Base-by-base conservation (phyloP, 306 rosid genomes). In the Cajanus cajan region DNA sequence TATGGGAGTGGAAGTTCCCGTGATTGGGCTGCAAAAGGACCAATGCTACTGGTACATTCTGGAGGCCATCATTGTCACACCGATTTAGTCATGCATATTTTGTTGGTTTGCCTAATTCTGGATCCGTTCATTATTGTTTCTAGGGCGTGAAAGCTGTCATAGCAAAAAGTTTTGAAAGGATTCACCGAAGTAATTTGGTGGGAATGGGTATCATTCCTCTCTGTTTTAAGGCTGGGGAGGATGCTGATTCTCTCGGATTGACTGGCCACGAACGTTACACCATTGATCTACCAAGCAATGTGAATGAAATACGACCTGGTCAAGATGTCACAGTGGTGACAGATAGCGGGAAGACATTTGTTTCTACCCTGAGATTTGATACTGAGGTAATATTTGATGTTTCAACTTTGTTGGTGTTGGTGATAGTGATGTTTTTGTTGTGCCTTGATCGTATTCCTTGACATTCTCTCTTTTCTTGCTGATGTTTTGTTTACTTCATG, bases 11-110 rank as follows among this genome's bases (percentile, higher is more conserved):
- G 98, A 86, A 94, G 97, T 79, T 94, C 98, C 21, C 96, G 97
- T 33, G 98, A 94, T 83, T 94, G 97, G 97, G 98, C 97, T 83
- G 97, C 97, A 50, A 94, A 94, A 87, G 97, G 97, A 33, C 97
- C 97, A 74, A 92, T 80, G 97, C 94, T 94, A 62, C 85, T 92
- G 93, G 98, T 92, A 89, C 43, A 45, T 41, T 40, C 58, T 66
- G 4, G 25, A 68, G n/a, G 19, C 25, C 73, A 68, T 69, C 58
- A 45, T 68, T 18, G 45, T 78, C 63, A 65, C 18, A 54, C n/a
- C 28, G 22, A 18, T 74, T 67, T 14, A 43, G 54, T 77, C 70
- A 1, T 40, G 2, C 31, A 9, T 78, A 13, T 19, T 64, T 9
- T 39, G 10, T 36, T 43, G 13, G 71, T 64, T 41, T 40, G 48